Conservation (phyloP, 495 filamentous ascomycete genomes). For the Lasiosphaeris hirsuta region DNA sequence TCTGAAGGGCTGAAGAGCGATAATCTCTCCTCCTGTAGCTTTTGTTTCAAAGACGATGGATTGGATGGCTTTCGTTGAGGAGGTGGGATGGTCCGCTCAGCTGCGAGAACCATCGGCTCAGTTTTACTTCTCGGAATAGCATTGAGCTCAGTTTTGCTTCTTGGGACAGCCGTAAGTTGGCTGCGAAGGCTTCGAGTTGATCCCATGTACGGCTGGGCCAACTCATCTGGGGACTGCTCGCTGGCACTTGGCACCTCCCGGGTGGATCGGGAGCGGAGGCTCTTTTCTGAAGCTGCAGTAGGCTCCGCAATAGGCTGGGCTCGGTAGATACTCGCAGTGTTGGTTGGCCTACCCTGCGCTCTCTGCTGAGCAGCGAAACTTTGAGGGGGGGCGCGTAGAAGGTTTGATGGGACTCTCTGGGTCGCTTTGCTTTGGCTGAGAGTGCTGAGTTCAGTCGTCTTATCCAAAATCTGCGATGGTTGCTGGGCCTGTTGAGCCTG, state of each 20-base stretch:
- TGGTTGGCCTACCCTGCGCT: conserved; percentile 39
- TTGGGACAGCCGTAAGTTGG: conserved; percentile 16
- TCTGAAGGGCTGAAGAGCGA: conserved; percentile 52
- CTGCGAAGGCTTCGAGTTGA: conserved; percentile 28
- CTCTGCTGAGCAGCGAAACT: conserved; percentile 61
- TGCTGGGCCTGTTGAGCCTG: conserved; percentile 14
- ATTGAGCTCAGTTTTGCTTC: conserved; percentile 16
- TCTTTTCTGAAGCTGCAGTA: conserved; percentile 19
- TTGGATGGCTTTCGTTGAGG: conserved; percentile 1
- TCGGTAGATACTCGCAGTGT: conserved; percentile 14
- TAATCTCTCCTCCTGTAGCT: conserved; percentile 24
- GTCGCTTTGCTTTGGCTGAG: conserved; percentile 19
- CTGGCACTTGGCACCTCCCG: conserved; percentile 14
- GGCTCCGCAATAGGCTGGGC: conserved; percentile 23
- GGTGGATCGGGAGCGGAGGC: conserved; percentile 25
- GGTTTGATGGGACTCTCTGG: conserved; percentile 21
- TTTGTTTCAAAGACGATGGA: conserved; percentile 10
- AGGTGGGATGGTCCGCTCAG: neutral
- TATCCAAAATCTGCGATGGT: conserved; percentile 12
- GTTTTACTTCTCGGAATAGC: conserved; percentile 2
- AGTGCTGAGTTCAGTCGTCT: conserved; percentile 24
- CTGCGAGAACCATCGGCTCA: too few relatives aligned
- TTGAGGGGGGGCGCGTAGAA: conserved; percentile 47
- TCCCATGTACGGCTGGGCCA: conserved; percentile 9
- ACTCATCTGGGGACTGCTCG: conserved; percentile 15